Base-by-base conservation (phyloP, 257 asterid species). In the Fraxinus cuspidata region DNA sequence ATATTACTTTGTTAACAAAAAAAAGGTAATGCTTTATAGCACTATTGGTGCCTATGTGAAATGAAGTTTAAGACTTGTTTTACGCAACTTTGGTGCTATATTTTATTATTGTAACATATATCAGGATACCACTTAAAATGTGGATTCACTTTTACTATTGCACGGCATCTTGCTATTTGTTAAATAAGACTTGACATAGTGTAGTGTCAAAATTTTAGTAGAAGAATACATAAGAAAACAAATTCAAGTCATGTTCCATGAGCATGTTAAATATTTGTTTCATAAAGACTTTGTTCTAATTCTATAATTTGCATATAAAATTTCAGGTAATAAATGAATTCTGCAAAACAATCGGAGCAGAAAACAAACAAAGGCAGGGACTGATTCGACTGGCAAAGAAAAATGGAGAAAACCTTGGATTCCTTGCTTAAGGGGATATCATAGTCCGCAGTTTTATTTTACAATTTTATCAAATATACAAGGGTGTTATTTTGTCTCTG, bases 341-440 rank as follows among this genome's bases (percentile, higher is more conserved):
- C 73, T 87, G 90, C 85, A 89, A 87, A 72, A 73, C 89, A 71
- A 85, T 87, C 66, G 90, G 91, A 65, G 91, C 91, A 71, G 93
- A 86, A 63, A 34, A 80, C 10, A 87, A 86, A 51, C 95, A 88
- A 78, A 76, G 95, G 68, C 92, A 90, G 83, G 95, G 92, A 79
- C 78, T 90, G 77, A 90, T 90, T 75, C 88, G 91, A 75, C 76
- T 87, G 53, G 93, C 93, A 16, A 89, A 89, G 86, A 89, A 89
- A 86, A 89, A 89, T 70, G 91, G 93, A 19, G 91, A 87, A 71
- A 84, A 71, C 71, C 95, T 90, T 51, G 95, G 95, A 10, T 90
- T 90, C 74, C 89, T 90, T 40, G 93, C 96, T 63, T 88, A 73
- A 13, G 18, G 51, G 44, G 51, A 42, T 42, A 0, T 42, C 16